Evolutionary conservation across 2,329 filamentous ascomycete genomes (phyloP).

Genomic region (Amesomyces nigricolor): DNA sequence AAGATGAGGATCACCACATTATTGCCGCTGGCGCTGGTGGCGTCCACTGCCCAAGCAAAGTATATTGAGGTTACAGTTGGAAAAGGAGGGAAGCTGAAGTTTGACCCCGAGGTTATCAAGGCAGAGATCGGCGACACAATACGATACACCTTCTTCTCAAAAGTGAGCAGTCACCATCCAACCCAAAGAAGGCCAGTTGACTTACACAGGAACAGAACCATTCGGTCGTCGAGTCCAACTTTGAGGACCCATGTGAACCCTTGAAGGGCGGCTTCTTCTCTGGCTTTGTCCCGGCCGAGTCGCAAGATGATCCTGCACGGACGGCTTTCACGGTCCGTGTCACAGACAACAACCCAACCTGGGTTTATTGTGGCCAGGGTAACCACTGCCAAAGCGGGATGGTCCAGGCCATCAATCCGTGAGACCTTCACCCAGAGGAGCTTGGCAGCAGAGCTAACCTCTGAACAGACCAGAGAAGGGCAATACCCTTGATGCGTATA

Average conservation of each 20-base stretch:
- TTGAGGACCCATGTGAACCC: slow-evolving; percentile 36
- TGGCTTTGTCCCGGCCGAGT: slow-evolving; percentile 34
- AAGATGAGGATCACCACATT: slow-evolving; percentile 30
- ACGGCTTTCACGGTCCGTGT: slow-evolving; percentile 42
- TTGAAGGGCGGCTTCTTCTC: slow-evolving; percentile 37
- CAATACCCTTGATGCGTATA: slow-evolving; percentile 35
- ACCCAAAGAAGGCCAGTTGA: neutral
- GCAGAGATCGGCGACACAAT: slow-evolving; percentile 36
- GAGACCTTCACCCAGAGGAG: slow-evolving; percentile 8
- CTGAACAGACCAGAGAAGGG: slow-evolving; percentile 26
- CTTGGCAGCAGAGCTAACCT: too few relatives aligned
- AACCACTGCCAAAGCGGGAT: slow-evolving; percentile 43
- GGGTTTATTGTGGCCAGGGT: slow-evolving; percentile 43
- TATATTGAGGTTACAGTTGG: slow-evolving; percentile 36
- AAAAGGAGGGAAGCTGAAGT: slow-evolving; percentile 32
- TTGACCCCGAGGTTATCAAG: slow-evolving; percentile 34
- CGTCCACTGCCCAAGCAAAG: slow-evolving; percentile 25
- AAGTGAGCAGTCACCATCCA: slow-evolving; percentile 21
- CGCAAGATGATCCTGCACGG: slow-evolving; percentile 29
- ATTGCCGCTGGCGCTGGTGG: slow-evolving; percentile 27
- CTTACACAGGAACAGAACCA: slow-evolving; percentile 32
- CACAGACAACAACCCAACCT: slow-evolving; percentile 42
- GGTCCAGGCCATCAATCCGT: slow-evolving; percentile 37
- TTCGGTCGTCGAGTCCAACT: slow-evolving; percentile 38
- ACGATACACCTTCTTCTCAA: slow-evolving; percentile 39